Evolutionary conservation across 2,329 filamentous ascomycete genomes (phyloP).

Genomic region (Cladosporium austrohemisphaericum): DNA sequence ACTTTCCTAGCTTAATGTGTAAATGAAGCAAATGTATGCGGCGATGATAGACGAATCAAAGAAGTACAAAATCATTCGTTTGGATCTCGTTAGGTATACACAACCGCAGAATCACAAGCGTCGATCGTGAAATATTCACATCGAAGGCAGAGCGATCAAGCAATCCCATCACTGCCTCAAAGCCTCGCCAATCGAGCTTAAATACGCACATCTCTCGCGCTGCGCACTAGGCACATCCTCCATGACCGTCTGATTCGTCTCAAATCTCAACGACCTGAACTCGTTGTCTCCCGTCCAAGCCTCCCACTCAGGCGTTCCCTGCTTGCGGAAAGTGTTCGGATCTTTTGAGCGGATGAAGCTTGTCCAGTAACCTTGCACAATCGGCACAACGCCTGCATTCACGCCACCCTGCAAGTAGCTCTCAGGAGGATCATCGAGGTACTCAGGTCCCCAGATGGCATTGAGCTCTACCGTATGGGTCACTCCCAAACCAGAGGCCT

Average conservation of each 20-base stretch:
- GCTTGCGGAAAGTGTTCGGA: slow-evolving; percentile 56
- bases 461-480: slow-evolving; percentile 64
- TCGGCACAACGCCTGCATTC: slow-evolving; percentile 56
- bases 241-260: slow-evolving; percentile 39
- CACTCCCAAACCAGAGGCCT: slow-evolving; percentile 56
- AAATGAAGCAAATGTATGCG: no score
- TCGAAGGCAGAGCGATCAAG: neutral
- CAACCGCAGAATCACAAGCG: no score
- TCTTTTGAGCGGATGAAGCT: slow-evolving; percentile 66
- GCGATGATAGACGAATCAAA: no score
- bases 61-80: no score
- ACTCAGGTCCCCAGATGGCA: slow-evolving; percentile 64
- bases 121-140: no score
- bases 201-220: slow-evolving; percentile 46
- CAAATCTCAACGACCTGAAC: slow-evolving; percentile 35
- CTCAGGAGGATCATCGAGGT: slow-evolving; percentile 50
- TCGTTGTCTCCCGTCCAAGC: slow-evolving; percentile 26
- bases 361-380: slow-evolving; percentile 69
- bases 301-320: slow-evolving; percentile 50
- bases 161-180: slow-evolving; percentile 43
- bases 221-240: slow-evolving; percentile 37
- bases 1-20: no score
- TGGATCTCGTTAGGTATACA: no score
- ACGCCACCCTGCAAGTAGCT: slow-evolving; percentile 52
- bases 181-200: slow-evolving; percentile 46